Evolutionary conservation across 2,329 filamentous ascomycete genomes (phyloP), one percentile per base, ranked within the genome.

Genomic region (Cercospora sp.): DNA sequence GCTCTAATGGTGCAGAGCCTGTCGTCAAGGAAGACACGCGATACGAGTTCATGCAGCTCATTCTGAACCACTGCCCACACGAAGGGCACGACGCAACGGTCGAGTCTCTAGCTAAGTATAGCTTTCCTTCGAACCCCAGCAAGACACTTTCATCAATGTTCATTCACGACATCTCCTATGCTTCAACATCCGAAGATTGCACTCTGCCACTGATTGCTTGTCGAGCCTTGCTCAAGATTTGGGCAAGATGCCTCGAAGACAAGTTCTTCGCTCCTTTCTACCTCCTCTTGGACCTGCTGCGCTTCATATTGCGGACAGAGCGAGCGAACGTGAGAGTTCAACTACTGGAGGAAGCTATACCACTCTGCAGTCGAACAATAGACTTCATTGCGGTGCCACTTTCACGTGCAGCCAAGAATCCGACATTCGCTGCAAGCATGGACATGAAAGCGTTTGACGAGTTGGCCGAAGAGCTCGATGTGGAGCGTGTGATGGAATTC

Each of bases 201-300:
- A 76, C 81, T 60, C 82, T 91, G 3, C 85, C 90, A 1, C 81
- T 89, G 9, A 86, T 89, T 68, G 89, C 93, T 71, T 88, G 87
- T 61, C 82, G 87, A 60, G 81, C 88, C 32, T 79, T 93, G 21
- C 84, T 92, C 61, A 82, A 85, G 16, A 78, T 94, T 13, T 94
- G 92, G 91, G 83, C 84, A 16, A 85, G 84, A 21, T 93, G 91
- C 75, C 80, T 89, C 6, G 81, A 85, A 10, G 90, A 94, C 73
- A 82, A 83, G 71, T 82, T 87, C 79, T 87, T 88, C 74, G 81
- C 82, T 10, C 90, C 91, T 0, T 83, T 93, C 49, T 86, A 86
- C 70, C 83, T 92, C 43, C 81, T 94, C 3, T 81, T 91, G 24
- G 86, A 89, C 24, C 81, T 92, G 37, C 76, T 93, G 12, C 83